Evolutionary conservation across 1,139 yeast genomes (phyloP), one percentile per base, ranked within the genome.

Genomic region (Sporopachydermia cereana): DNA sequence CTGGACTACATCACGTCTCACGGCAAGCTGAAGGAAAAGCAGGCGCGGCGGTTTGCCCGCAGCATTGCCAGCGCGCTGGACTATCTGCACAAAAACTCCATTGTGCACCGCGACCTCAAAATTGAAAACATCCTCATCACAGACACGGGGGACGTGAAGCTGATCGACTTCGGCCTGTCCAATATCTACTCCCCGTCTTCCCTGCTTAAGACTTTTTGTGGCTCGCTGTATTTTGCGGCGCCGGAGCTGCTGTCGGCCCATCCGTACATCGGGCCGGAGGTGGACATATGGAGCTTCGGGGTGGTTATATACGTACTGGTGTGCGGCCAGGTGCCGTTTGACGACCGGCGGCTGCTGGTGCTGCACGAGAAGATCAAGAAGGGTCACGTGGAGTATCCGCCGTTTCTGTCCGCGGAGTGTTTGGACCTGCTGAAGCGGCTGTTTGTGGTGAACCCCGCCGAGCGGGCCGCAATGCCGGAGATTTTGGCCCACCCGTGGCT

Each of bases 281-380:
- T 93, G 44, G 99, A 91, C 60, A 82, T 91, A 24, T 91, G 99
- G 99, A 85, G 96, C 3, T 89, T 89, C 69, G 99, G 98, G 48
- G 96, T 91, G 43, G 96, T 91, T 0, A 66, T 93, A 34, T 91
- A 86, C 58, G 99, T 91, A 17, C 68, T 93, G 50, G 96, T 91
- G 2, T 89, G 96, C 60, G 99, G 99, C 46, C 89, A 88, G 60
- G 97, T 93, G 4, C 99, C 99, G 14, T 93, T 93, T 62, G 98
- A 93, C 61, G 98, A 93, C 60, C 94, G 86, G 58, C 80, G 85
- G 50, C 95, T 94, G 54, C 83, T 91, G 43, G 93, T 85, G 2
- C 71, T 93, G 55, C 98, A 93, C 61, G 95, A 88, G 53, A 89
- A 89, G 62, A 93, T 93, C 60, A 93, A 91, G 58, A 76, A 82